phyloP scores from a whole-genome alignment of 495 filamentous ascomycete species.

The Tuber brumale region DNA sequence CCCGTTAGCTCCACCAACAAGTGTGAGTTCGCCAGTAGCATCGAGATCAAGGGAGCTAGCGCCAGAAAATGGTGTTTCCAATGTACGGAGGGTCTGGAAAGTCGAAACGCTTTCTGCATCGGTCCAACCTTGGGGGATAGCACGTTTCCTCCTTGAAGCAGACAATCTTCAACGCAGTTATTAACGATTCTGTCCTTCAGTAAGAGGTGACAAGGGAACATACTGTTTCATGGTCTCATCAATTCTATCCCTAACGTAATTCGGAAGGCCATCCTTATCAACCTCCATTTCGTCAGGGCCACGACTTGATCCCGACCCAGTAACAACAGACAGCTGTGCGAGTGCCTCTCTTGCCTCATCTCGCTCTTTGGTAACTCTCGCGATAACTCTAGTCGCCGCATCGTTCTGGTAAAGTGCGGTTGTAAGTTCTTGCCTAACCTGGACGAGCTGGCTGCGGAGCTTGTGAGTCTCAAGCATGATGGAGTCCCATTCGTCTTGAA shows the following conservation, averaged over 20 bases:
- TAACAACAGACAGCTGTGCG: conserved; percentile 68
- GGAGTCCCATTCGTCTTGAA: conserved; percentile 98
- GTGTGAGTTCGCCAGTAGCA: conserved; percentile 58
- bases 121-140: conserved; percentile 77
- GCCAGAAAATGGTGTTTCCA: conserved; percentile 59
- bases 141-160: conserved; percentile 76
- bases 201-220: conserved; percentile 24
- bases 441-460: conserved; percentile 75
- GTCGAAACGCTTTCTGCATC: conserved; percentile 63
- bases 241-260: conserved; percentile 59
- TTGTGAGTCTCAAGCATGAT: conserved; percentile 84
- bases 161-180: conserved; percentile 56
- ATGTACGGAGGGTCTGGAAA: conserved; percentile 56
- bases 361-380: conserved; percentile 75
- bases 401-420: conserved; percentile 94
- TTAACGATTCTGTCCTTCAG: conserved; percentile 14
- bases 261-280: conserved; percentile 63
- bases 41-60: conserved; percentile 62
- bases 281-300: conserved; percentile 86
- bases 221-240: conserved; percentile 49
- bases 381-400: conserved; percentile 88
- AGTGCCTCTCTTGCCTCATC: conserved; percentile 93
- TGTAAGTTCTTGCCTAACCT: conserved; percentile 86
- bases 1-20: conserved; percentile 73
- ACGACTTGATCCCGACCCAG: conserved; percentile 46